Evolutionary conservation across 202 grass and related monocot species (phyloP), one percentile per base, ranked within the genome.

Genomic region (Tripidium arundinaceum): DNA sequence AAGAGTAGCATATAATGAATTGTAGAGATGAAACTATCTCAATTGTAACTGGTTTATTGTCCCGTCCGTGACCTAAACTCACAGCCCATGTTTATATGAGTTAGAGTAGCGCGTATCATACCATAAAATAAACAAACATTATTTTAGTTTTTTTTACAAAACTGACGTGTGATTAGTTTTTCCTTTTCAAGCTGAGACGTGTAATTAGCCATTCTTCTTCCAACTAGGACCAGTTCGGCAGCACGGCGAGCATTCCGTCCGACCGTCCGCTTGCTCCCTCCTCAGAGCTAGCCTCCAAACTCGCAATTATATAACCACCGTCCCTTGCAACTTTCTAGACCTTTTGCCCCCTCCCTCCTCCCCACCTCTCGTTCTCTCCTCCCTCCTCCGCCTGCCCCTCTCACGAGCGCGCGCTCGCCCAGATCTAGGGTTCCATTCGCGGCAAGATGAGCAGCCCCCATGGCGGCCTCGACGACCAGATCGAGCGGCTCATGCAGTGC

Each of bases 401-500:
- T n/a, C 62, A 5, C 38, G 28, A 60, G 37, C 36, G n/a, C 78
- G 18, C 63, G 49, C 67, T 4, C 42, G 55, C 42, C 82, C 82
- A 87, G 81, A 97, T 92, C 90, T 87, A 83, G 89, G 89, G 78
- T 80, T 87, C 84, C 84, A 61, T 64, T 58, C 61, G 70, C 16
- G 70, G 63, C 70, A 80, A 66, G 86, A 89, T 88, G 89, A 89
- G 86, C 91, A 95, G 85, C 69, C 86, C 76, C 45, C 86, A 95
- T 89, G 95, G 90, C 63, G 87, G 87, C 81, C 90, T 99, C 61
- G 96, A 99, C 75, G 92, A 96, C 19, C 92, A 99, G 92, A 99
- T 99, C 90, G 88, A 86, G 85, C 88, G 91, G 66, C 96, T 99
- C 65, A 93, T 93, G 96, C 96, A 99, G 89, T 99, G 96, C 92